These are phyloP conservation scores for Aureobasidium subglaciale DNA, from an alignment of 2,329 filamentous ascomycete genomes.

Conservation along the genomic window DNA sequence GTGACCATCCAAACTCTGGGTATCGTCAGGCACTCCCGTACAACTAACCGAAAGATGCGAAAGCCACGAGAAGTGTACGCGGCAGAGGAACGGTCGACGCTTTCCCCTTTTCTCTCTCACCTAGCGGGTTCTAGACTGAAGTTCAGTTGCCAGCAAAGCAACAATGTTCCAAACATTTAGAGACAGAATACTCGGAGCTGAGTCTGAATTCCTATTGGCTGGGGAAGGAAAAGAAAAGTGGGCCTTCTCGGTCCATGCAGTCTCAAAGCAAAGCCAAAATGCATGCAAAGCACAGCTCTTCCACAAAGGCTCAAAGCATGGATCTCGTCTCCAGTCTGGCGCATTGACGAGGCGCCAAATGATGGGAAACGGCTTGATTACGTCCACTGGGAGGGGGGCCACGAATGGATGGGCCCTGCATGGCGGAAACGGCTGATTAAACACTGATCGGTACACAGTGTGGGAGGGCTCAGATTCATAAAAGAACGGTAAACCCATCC, in stretches of 20 bases:
- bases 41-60: not conserved
- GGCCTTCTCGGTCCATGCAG: slow-evolving; percentile 5
- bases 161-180: slow-evolving; percentile 1
- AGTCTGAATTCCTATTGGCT: not conserved
- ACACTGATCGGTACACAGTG: slow-evolving; percentile 5
- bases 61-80: slow-evolving; percentile 4
- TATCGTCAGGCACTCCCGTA: slow-evolving; percentile 2
- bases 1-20: not conserved
- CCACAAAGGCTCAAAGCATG: slow-evolving; percentile 9
- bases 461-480: slow-evolving; percentile 6
- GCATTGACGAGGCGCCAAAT: slow-evolving; percentile 12
- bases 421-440: slow-evolving; percentile 13
- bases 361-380: slow-evolving; percentile 16
- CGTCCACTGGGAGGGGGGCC: slow-evolving; percentile 10
- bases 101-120: not conserved
- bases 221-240: not conserved
- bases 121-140: slow-evolving; percentile 13
- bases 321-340: slow-evolving; percentile 7
- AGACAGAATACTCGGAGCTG: not conserved
- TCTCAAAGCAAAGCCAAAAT: not conserved
- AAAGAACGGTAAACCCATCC: slow-evolving; percentile 12
- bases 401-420: slow-evolving; percentile 10
- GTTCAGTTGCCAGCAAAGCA: not conserved
- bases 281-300: slow-evolving; percentile 9
- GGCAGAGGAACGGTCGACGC: slow-evolving; percentile 7